Base-by-base conservation (phyloP, 106 monocot genomes). In the Cymbidium sinense region DNA sequence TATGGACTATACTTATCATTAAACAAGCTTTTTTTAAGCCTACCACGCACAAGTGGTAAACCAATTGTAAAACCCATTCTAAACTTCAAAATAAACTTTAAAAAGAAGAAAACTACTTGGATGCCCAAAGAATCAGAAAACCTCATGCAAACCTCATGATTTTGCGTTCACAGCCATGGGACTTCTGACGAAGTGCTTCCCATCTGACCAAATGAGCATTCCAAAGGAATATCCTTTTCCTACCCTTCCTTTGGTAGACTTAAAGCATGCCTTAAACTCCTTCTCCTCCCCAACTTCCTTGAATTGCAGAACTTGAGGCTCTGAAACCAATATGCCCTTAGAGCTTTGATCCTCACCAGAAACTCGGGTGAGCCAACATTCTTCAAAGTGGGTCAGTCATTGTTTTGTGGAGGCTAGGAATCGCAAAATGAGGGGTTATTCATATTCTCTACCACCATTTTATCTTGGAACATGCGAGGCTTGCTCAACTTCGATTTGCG, bases 401-500 rank as follows among this genome's bases (percentile, higher is more conserved):
- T 18, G 83, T 62, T 2, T n/a, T n/a, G n/a, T n/a, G n/a, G n/a
- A n/a, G n/a, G n/a, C n/a, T n/a, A n/a, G n/a, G n/a, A n/a, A n/a
- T 83, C n/a, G 88, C 30, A n/a, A 70, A 95, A 43, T 7, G 95
- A 95, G 0, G 95, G 92, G 61, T 95, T 85, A 74, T 95, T 95
- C 83, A 95, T 86, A 43, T 80, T 67, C 27, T 78, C 74, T 20
- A 90, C 79, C 0, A 80, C 25, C 25, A 86, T 86, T 1, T 87
- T 78, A 25, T 47, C 27, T 25, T 50, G 0, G 95, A 87, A 81
- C 95, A 95, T 15, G 10, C 13, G 25, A 76, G 7, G 81, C 17
- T 20, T 11, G 15, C 25, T 70, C 54, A 82, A 82, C 1, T 7
- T 51, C 1, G 18, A 82, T 29, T 35, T 76, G 52, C 5, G 70